Evolutionary conservation across 148 eudicot species (phyloP).

Genomic region (Nyssa sinensis): DNA sequence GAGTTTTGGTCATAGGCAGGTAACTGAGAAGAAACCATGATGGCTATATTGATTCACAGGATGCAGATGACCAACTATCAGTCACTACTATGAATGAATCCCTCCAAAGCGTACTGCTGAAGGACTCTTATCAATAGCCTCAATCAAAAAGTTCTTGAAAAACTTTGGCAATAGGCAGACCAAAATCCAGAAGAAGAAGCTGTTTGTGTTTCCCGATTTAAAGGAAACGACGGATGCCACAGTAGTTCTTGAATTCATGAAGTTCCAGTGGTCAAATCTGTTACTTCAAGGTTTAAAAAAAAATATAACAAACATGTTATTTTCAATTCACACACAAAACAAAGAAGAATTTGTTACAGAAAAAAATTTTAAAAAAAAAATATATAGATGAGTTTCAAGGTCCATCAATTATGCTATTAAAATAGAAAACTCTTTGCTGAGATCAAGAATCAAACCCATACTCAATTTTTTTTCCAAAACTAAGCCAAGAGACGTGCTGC

Average conservation of each 20-base stretch:
- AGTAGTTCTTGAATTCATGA: constrained; percentile 78
- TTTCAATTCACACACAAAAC: background rate
- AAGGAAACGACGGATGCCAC: constrained; percentile 83
- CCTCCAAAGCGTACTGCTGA: constrained; percentile 37
- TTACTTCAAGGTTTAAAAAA: constrained; percentile 13
- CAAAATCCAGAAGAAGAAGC: constrained; percentile 56
- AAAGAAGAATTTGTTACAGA: background rate
- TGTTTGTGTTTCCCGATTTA: constrained; percentile 84
- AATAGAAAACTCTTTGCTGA: too few species aligned
- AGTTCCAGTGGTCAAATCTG: constrained; percentile 68
- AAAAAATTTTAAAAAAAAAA: background rate
- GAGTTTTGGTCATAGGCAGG: constrained; percentile 29
- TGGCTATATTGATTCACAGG: constrained; percentile 17
- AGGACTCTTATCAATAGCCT: constrained; percentile 49
- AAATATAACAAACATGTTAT: background rate
- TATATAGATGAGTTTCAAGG: too few species aligned
- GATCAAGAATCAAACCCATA: too few species aligned
- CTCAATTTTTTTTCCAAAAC: too few species aligned
- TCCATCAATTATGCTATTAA: too few species aligned
- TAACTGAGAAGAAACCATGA: constrained; percentile 76
- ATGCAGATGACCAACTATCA: constrained; percentile 36
- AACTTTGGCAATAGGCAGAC: constrained; percentile 62
- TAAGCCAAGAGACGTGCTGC: too few species aligned
- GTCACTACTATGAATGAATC: constrained; percentile 30
- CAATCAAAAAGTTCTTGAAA: constrained; percentile 53